Conservation (phyloP, 225 moss, liverwort and hornwort genomes). For the Straminergon stramineum region DNA sequence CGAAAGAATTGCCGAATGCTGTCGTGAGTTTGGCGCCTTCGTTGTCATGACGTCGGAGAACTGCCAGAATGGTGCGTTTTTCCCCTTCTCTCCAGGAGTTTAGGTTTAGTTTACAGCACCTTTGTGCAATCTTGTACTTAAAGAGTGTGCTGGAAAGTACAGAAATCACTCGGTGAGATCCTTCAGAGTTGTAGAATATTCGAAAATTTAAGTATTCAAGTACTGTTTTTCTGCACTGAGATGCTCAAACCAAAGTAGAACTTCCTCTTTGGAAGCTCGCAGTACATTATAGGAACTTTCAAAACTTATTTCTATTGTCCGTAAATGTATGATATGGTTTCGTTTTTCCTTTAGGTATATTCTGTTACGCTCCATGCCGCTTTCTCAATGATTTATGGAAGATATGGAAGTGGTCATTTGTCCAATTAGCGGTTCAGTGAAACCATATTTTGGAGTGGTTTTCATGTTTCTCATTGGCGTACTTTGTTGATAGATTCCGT, state of each 20-base stretch:
- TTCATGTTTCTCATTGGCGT: not conserved
- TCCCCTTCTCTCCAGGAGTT: not conserved
- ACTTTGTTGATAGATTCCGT: slow-evolving; percentile 1
- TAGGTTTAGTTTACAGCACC: not conserved
- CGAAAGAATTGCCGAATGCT: slow-evolving; percentile 79
- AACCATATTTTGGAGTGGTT: not conserved
- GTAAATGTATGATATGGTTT: not conserved
- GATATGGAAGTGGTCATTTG: not conserved
- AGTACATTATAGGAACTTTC: not conserved
- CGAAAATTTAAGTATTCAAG: not conserved
- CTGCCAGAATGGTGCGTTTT: slow-evolving; percentile 64
- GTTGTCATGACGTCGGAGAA: slow-evolving; percentile 83
- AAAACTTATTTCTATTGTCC: not conserved
- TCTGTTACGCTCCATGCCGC: not conserved
- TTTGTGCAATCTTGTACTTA: not conserved
- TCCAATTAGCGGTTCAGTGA: not conserved
- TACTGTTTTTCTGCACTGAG: not conserved
- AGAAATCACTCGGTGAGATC: not conserved
- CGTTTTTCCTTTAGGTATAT: no score
- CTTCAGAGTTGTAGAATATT: not conserved
- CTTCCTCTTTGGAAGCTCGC: not conserved
- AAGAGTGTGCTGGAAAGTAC: not conserved
- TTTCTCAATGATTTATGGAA: not conserved
- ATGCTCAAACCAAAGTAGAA: not conserved
- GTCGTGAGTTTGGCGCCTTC: slow-evolving; percentile 76